Base-by-base conservation (phyloP, 148 eudicot species). In the Rhododendron kiyosumense region DNA sequence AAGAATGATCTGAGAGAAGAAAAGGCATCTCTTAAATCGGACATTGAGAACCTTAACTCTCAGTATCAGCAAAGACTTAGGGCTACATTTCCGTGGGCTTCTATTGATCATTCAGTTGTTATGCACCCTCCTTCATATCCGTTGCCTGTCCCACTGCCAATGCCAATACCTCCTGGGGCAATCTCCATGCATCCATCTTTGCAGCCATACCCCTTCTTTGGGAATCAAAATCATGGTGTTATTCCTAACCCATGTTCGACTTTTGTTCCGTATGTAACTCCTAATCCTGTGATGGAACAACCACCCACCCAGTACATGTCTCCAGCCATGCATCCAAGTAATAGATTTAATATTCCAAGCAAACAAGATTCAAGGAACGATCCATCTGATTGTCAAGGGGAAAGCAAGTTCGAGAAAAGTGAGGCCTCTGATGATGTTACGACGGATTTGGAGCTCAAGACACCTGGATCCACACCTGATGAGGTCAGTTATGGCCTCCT, bases 1-100 rank as follows among this genome's bases (percentile, higher is more conserved):
- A 95, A 95, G 91, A 94, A 90, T 88, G 98, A 94, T 87, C 93
- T 95, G 13, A 91, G 90, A 87, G 98, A 95, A 89, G 98, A 95
- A 86, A 95, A 93, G 86, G 93, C 93, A 74, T 86, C 96, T 69
- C 88, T 95, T 48, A 94, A 94, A 87, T 89, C 98, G n/a, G 97
- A 95, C 24, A 92, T 95, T 8, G 97, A 93, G 79, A 92, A 85
- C 84, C 97, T 93, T 57, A 93, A 93, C 83, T 81, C 80, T 32
- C 98, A 95, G 81, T 93, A 92, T 88, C 95, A 90, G 84, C 97
- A 93, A 87, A 92, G 94, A 87, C 30, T 89, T 48, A 89, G 94
- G 83, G 83, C 96, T 87, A 86, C 92, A 88, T 93, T 78, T 82
- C 97, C 96, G 65, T 95, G 97, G 97, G 88, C 80, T 52, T 85